Evolutionary conservation across 257 asterid species (phyloP), one percentile per base, ranked within the genome.

Genomic region (Lantana camara): DNA sequence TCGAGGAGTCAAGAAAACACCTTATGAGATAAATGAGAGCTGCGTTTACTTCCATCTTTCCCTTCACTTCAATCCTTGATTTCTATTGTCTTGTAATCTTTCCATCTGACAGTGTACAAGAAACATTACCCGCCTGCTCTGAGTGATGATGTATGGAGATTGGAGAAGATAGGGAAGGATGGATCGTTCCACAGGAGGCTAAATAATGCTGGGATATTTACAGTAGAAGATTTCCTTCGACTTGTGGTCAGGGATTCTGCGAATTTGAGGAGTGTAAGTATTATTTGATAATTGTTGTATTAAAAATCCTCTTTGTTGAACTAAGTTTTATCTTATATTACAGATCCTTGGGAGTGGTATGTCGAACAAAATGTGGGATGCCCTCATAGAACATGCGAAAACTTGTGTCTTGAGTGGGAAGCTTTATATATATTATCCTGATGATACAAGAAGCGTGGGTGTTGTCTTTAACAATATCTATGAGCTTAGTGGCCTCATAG

Each of bases 301-400:
- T 68, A 38, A 21, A 15, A 34, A 50, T 54, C 15, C 30, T 52
- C 58, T 57, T 54, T 44, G 8, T 37, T 74, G 19, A 49, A 41
- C 47, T 56, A 52, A 73, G 59, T 73, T 61, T 35, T 59, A 14
- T 83, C 42, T 69, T 70, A 21, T 41, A 16, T 64, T 63, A 77
- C 91, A 93, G 99, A 90, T 81, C 35, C 96, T 93, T 49, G 99
- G 99, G 34, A 90, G 95, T 68, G 97, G 99, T 52, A 93, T 93
- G 99, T 93, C 99, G 56, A 93, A 90, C 79, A 93, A 83, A 78
- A 93, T 93, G 99, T 93, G 99, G 99, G 97, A 93, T 23, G 94
- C 99, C 40, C 95, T 93, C 63, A 76, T 87, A 69, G 96, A 90
- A 70, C 99, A 93, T 48, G 83, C 99, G 41, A 90, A 93, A 81